Percentiles rank a stretch among this genome's conserved stretches.
Evolutionary conservation across 371 early-diverging fungal genomes (phyloP).

Genomic region (Rhizomucor miehei): DNA sequence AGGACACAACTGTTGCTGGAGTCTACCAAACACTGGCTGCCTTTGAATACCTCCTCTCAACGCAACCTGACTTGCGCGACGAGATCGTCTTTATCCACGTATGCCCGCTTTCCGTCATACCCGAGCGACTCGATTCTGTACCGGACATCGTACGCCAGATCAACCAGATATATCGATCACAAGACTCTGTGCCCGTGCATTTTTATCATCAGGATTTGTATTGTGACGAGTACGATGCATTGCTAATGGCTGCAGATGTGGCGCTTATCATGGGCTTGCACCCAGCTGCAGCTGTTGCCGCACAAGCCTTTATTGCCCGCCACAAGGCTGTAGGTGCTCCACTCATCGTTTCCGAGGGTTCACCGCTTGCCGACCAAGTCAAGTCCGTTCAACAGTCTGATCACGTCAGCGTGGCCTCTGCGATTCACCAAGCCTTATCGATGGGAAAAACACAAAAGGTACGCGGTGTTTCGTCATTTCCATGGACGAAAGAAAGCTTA

Average conservation of each 20-base stretch:
- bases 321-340: constrained; percentile 25
- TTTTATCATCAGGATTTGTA: constrained; percentile 24
- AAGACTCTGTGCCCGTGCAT: constrained; percentile 21
- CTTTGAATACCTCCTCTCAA: constrained; percentile 10
- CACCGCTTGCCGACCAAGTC: constrained; percentile 63
- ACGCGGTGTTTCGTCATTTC: constrained; percentile 66
- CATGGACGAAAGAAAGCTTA: too few relatives aligned
- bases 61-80: background rate
- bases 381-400: constrained; percentile 9
- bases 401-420: background rate
- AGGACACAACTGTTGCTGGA: constrained; percentile 7
- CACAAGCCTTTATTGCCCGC: constrained; percentile 18
- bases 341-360: constrained; percentile 4
- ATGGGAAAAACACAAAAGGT: constrained; percentile 77
- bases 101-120: constrained; percentile 1
- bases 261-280: constrained; percentile 45
- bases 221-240: constrained; percentile 12
- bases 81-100: constrained; percentile 12
- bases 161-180: constrained; percentile 21
- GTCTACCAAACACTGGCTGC: constrained; percentile 14
- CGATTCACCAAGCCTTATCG: background rate
- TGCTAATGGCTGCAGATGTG: constrained; percentile 17
- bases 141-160: constrained; percentile 25
- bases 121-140: constrained; percentile 8
- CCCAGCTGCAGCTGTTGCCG: constrained; percentile 19